phyloP scores from a whole-genome alignment of 225 moss, liverwort and hornwort genomes.

The Physcomitrellopsis africana region DNA sequence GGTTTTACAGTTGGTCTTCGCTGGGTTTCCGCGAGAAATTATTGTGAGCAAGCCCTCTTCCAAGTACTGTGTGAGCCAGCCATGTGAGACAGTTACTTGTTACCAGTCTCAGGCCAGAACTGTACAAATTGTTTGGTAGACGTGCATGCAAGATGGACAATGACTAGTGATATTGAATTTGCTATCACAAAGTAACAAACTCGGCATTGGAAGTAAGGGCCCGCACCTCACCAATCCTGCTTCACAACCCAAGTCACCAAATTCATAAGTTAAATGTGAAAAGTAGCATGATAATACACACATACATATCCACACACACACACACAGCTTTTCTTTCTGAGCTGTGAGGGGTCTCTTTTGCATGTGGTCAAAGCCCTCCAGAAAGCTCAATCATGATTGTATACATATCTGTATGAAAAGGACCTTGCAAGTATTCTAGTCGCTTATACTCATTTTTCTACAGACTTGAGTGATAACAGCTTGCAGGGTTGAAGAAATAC shows the following conservation, averaged over 20 bases:
- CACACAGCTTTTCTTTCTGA: background rate
- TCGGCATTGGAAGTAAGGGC: background rate
- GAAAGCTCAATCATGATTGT: background rate
- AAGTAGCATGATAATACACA: background rate
- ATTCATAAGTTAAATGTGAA: background rate
- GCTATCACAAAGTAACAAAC: background rate
- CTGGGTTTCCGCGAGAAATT: background rate
- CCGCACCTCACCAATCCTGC: background rate
- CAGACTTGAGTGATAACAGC: background rate
- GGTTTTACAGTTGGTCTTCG: background rate
- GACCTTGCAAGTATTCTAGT: background rate
- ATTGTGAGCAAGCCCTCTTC: background rate
- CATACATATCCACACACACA: background rate
- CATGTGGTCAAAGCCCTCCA: background rate
- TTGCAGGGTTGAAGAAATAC: no score
- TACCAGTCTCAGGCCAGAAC: background rate
- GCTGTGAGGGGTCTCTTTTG: background rate
- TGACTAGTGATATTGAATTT: background rate
- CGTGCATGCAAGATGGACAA: background rate
- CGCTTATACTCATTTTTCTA: background rate
- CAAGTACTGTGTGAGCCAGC: background rate
- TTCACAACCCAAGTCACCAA: background rate
- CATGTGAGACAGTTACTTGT: background rate
- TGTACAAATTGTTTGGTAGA: slow-evolving; percentile 27
- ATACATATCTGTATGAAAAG: background rate